phyloP scores from a whole-genome alignment of 2,329 filamentous ascomycete species.

The Colletotrichum navitas region DNA sequence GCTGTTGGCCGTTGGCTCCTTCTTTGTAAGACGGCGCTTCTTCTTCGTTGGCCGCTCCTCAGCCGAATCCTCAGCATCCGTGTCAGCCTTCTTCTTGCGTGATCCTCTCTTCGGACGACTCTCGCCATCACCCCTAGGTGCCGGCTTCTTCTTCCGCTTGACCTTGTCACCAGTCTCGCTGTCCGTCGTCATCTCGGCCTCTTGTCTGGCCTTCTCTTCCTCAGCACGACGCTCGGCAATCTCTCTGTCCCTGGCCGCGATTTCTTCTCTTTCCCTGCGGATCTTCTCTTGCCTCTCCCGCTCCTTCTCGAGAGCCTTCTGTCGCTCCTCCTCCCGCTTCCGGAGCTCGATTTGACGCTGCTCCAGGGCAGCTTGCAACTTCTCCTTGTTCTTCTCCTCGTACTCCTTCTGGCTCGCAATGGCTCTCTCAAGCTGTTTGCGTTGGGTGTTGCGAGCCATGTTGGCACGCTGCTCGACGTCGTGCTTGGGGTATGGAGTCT shows the following conservation, averaged over 20 bases:
- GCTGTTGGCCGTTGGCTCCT: constrained; percentile 57
- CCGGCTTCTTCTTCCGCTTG: constrained; percentile 79
- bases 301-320: constrained; percentile 75
- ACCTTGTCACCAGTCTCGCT: constrained; percentile 84
- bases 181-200: constrained; percentile 85
- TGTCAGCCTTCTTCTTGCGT: constrained; percentile 68
- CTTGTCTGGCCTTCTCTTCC: constrained; percentile 75
- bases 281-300: constrained; percentile 83
- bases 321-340: constrained; percentile 81
- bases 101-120: constrained; percentile 60
- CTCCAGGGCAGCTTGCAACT: constrained; percentile 83
- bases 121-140: constrained; percentile 49
- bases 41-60: constrained; percentile 70
- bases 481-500: constrained; percentile 87
- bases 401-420: constrained; percentile 89
- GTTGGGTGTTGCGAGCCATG: constrained; percentile 96
- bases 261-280: constrained; percentile 85
- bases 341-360: constrained; percentile 84
- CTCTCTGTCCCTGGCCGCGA: constrained; percentile 80
- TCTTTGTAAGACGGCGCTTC: constrained; percentile 67
- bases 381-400: constrained; percentile 91
- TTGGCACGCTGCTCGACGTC: constrained; percentile 95
- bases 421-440: constrained; percentile 88
- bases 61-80: constrained; percentile 61
- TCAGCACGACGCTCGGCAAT: constrained; percentile 78